A percentile compares a stretch with the other conserved stretches of the same genome.
Conservation (phyloP, 768 basidiomycete species). For the Sistotremastrum niveocremeum region DNA sequence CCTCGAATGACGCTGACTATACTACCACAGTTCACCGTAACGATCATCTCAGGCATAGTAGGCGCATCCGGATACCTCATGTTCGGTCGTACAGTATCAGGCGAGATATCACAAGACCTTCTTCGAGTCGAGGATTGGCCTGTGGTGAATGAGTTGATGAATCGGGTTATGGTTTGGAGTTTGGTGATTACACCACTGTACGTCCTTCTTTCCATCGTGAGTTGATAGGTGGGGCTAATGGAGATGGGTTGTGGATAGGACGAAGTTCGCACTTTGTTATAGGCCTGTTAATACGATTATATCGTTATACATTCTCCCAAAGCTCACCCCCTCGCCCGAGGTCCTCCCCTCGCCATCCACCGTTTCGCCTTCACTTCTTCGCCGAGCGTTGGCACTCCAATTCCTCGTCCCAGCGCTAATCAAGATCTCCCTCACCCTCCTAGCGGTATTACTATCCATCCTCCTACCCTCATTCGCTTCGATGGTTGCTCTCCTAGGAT, state of each 20-base stretch:
- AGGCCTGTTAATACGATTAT: constrained; percentile 44
- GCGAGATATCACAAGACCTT: constrained; percentile 67
- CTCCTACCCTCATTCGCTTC: constrained; percentile 67
- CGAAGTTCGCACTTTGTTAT: constrained; percentile 78
- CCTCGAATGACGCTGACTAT: no score
- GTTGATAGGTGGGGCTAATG: constrained; percentile 11
- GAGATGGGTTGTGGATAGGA: no score
- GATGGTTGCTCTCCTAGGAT: constrained; percentile 82
- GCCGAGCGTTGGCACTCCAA: background rate
- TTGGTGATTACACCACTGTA: constrained; percentile 69
- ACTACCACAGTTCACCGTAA: constrained; percentile 46
- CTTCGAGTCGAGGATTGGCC: constrained; percentile 53
- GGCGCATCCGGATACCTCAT: constrained; percentile 85
- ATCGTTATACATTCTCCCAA: background rate
- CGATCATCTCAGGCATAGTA: constrained; percentile 42
- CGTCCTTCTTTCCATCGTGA: constrained; percentile 17
- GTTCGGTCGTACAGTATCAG: constrained; percentile 71
- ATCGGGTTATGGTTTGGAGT: constrained; percentile 69
- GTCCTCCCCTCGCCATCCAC: background rate
- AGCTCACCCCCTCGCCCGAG: background rate
- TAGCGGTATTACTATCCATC: constrained; percentile 63
- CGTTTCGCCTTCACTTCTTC: constrained; percentile 5
- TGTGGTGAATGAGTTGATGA: constrained; percentile 39
- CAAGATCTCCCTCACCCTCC: constrained; percentile 4
- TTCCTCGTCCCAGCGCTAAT: background rate